Evolutionary conservation across 768 basidiomycete genomes (phyloP).

Genomic region (Cystofilobasidium ferigula): DNA sequence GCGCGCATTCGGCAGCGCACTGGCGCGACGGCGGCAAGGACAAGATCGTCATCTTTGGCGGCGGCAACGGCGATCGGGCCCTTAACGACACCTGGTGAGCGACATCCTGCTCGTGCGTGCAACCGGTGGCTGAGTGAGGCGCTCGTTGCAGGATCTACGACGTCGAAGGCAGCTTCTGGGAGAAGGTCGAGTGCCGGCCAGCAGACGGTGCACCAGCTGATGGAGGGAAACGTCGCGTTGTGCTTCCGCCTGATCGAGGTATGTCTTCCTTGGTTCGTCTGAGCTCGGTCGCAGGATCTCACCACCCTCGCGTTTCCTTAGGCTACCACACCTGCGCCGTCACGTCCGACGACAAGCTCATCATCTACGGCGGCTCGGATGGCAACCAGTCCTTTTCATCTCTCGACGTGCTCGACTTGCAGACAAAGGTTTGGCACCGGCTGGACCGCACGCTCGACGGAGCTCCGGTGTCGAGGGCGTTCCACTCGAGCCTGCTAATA

Average conservation of each 20-base stretch:
- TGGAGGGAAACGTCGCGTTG: background rate
- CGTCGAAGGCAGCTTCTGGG: slow-evolving; percentile 32
- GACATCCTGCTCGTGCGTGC: too few relatives aligned
- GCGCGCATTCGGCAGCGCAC: slow-evolving; percentile 75
- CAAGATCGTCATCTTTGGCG: slow-evolving; percentile 77
- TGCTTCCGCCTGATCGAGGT: background rate
- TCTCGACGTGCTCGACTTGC: slow-evolving; percentile 73
- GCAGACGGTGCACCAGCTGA: background rate
- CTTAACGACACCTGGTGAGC: slow-evolving; percentile 72
- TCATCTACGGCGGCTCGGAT: slow-evolving; percentile 83
- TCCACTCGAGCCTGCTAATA: slow-evolving; percentile 7
- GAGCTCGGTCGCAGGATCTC: background rate
- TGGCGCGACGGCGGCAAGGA: slow-evolving; percentile 54
- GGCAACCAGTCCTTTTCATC: slow-evolving; percentile 79
- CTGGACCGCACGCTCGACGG: background rate
- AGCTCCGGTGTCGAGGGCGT: background rate
- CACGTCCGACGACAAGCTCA: slow-evolving; percentile 65
- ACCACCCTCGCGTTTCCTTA: background rate
- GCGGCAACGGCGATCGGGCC: slow-evolving; percentile 84
- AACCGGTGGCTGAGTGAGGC: too few relatives aligned
- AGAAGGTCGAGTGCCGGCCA: background rate
- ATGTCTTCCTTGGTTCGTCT: background rate
- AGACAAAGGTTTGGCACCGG: slow-evolving; percentile 9
- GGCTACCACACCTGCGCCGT: slow-evolving; percentile 90
- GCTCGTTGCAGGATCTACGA: slow-evolving; percentile 56